A percentile compares a stretch with the other conserved stretches of the same genome.
Evolutionary conservation across 2,329 filamentous ascomycete species (phyloP).

Genomic region (Sclerotinia spermophila): DNA sequence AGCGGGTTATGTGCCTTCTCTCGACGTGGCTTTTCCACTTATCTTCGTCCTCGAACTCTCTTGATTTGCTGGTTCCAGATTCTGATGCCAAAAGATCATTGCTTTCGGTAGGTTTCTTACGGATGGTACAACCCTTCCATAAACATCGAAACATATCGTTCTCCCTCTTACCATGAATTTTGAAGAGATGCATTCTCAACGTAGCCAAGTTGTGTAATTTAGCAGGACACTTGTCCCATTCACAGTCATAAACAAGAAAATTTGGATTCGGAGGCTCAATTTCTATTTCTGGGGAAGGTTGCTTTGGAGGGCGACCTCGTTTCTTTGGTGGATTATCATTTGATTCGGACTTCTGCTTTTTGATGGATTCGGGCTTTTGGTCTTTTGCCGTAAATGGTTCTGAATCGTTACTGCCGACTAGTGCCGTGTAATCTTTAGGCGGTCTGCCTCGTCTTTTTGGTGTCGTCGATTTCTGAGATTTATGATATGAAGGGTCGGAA

Average conservation of each 20-base stretch:
- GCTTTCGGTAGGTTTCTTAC: slow-evolving; percentile 21
- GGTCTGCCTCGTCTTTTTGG: slow-evolving; percentile 13
- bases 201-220: slow-evolving; percentile 62
- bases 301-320: slow-evolving; percentile 22
- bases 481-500: neutral
- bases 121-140: slow-evolving; percentile 43
- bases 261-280: slow-evolving; percentile 37
- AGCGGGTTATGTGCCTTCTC: slow-evolving; percentile 48
- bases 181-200: slow-evolving; percentile 50
- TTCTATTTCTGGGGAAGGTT: neutral
- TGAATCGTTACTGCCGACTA: neutral
- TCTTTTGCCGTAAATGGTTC: neutral
- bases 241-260: slow-evolving; percentile 54
- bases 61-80: slow-evolving; percentile 17
- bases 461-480: neutral
- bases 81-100: slow-evolving; percentile 4
- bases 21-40: slow-evolving; percentile 52
- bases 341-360: neutral
- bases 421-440: neutral
- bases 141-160: slow-evolving; percentile 35
- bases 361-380: neutral
- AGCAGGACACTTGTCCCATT: slow-evolving; percentile 57
- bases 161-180: slow-evolving; percentile 44
- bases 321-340: slow-evolving; percentile 20
- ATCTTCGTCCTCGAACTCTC: slow-evolving; percentile 26